phyloP scores from a whole-genome alignment of 441 rosid species.

The Adansonia gregorii region DNA sequence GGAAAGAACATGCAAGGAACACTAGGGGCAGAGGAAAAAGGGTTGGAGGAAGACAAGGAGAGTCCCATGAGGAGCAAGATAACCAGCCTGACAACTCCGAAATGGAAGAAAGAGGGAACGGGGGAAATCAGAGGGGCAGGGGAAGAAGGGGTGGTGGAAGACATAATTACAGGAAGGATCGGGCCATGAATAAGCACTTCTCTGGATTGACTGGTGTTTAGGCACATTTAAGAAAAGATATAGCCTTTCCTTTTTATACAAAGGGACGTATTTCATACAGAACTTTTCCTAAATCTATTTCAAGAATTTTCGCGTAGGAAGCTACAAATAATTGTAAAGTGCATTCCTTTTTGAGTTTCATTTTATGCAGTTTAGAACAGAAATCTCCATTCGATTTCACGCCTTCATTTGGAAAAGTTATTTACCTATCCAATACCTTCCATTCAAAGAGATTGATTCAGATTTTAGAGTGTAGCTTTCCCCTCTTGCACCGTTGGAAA shows the following conservation, averaged over 20 bases:
- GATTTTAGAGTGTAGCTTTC: not conserved
- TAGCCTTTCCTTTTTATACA: not conserved
- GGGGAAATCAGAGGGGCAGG: constrained; percentile 49
- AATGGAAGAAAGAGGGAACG: constrained; percentile 42
- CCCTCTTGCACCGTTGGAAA: not conserved
- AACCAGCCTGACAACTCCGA: constrained; percentile 40
- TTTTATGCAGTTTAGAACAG: not conserved
- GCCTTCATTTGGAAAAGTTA: not conserved
- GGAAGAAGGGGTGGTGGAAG: constrained; percentile 83
- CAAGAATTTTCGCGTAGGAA: not conserved
- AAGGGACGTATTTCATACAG: not conserved
- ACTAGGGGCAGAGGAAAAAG: constrained; percentile 54
- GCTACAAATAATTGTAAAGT: not conserved
- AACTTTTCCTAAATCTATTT: not conserved
- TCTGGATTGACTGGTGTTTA: constrained; percentile 70
- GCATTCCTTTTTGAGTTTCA: not conserved
- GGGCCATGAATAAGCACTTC: constrained; percentile 77
- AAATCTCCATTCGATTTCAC: not conserved
- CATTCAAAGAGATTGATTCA: not conserved
- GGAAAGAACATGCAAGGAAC: constrained; percentile 43
- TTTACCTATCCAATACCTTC: not conserved
- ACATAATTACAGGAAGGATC: constrained; percentile 60
- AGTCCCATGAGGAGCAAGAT: constrained; percentile 35
- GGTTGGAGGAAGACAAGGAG: constrained; percentile 49
- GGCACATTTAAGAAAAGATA: not conserved